Evolutionary conservation across 2,329 filamentous ascomycete genomes (phyloP).

Genomic region (Rachicladosporium sp.): DNA sequence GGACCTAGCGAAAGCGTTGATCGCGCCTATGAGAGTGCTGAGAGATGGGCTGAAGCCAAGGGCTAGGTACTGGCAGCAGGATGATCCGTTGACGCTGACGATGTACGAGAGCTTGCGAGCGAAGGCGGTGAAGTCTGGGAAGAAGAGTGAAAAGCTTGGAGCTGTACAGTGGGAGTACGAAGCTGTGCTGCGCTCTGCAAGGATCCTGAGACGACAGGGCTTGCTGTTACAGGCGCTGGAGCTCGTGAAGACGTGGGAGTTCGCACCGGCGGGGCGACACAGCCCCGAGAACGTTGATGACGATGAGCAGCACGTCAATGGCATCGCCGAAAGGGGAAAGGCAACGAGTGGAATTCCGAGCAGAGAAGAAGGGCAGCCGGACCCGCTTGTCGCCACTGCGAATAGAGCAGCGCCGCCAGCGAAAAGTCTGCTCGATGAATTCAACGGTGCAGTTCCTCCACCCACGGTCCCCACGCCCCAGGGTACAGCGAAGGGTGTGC

Average conservation of each 20-base stretch:
- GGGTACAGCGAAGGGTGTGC: slow-evolving; percentile 13
- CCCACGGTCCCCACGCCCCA: slow-evolving; percentile 2
- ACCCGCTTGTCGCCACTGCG: too few species aligned
- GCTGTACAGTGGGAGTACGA: slow-evolving; percentile 20
- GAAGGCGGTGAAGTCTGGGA: slow-evolving; percentile 45
- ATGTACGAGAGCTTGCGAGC: slow-evolving; percentile 77
- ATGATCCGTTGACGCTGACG: slow-evolving; percentile 80
- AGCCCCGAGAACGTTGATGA: slow-evolving; percentile 6
- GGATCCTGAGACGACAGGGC: slow-evolving; percentile 31
- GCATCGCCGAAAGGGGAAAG: too few species aligned
- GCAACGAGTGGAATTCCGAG: too few species aligned
- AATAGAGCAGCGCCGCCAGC: neutral
- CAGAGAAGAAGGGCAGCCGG: too few species aligned
- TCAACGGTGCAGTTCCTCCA: slow-evolving; percentile 7
- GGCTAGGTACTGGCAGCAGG: slow-evolving; percentile 46
- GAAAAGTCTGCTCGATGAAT: slow-evolving; percentile 13
- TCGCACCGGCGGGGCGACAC: slow-evolving; percentile 33
- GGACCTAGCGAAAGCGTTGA: slow-evolving; percentile 70
- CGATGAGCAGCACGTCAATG: neutral
- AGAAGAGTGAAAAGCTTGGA: slow-evolving; percentile 39
- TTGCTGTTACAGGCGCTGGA: slow-evolving; percentile 83
- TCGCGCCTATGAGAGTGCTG: slow-evolving; percentile 31
- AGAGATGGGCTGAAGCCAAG: neutral
- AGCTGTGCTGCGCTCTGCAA: slow-evolving; percentile 74
- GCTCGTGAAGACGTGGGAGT: slow-evolving; percentile 73